These are phyloP conservation scores for Naganishia randhawae DNA, from an alignment of 768 basidiomycete species.

Conservation along the genomic window DNA sequence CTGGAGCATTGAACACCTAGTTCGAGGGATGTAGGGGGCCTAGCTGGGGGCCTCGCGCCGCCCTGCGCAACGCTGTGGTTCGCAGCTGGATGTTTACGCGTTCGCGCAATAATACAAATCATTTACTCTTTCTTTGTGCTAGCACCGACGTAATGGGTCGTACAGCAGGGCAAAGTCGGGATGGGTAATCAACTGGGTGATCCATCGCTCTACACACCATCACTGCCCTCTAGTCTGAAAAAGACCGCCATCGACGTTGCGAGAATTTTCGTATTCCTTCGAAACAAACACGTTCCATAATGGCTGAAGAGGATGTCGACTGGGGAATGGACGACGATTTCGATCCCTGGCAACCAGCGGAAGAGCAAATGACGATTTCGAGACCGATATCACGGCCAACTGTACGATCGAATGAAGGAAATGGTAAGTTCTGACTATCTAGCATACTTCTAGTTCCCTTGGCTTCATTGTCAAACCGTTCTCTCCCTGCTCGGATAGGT, in stretches of 20 bases:
- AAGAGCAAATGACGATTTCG: conserved; percentile 5
- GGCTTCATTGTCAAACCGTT: background rate
- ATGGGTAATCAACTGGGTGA: background rate
- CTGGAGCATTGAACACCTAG: no score
- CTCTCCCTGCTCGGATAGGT: background rate
- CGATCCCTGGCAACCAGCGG: conserved; percentile 34
- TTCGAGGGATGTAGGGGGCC: no score
- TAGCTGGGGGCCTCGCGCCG: no score
- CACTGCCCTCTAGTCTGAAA: background rate
- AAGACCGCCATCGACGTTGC: background rate
- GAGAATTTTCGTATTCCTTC: background rate
- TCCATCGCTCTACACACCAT: background rate
- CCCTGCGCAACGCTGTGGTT: no score
- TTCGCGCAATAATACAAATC: no score
- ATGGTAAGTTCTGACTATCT: background rate
- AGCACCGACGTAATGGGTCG: no score
- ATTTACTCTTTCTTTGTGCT: no score
- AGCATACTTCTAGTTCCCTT: background rate
- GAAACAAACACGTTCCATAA: background rate
- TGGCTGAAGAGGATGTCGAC: conserved; percentile 38
- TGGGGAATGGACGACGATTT: conserved; percentile 39
- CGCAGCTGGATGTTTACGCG: no score
- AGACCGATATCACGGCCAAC: background rate
- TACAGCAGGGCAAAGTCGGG: no score
- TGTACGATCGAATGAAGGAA: background rate